Evolutionary conservation across 2,329 filamentous ascomycete species (phyloP).

Genomic region (Beauveria medogensis): DNA sequence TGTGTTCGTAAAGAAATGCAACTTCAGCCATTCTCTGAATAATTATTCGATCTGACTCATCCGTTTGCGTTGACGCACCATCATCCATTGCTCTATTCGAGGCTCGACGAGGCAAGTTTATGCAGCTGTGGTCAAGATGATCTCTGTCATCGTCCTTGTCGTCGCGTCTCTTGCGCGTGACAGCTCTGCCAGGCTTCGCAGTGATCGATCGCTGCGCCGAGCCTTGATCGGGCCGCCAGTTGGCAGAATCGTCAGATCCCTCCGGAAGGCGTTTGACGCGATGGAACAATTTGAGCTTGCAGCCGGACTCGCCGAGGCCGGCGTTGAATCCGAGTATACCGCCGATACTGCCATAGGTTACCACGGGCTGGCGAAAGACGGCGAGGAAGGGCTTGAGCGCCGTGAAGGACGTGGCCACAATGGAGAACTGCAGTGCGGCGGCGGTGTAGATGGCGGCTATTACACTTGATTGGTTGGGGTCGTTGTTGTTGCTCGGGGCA

Average conservation of each 20-base stretch:
- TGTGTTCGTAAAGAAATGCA: slow-evolving; percentile 1
- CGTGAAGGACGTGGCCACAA: slow-evolving; percentile 9
- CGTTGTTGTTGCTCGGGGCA: neutral
- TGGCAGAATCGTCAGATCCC: slow-evolving; percentile 1
- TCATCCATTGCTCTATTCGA: neutral
- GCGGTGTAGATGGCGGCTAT: slow-evolving; percentile 9
- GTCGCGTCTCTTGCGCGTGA: neutral
- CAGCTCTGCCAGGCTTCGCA: neutral
- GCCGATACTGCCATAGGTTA: neutral
- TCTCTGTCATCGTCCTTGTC: neutral
- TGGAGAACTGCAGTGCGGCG: slow-evolving; percentile 10
- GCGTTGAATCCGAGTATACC: neutral
- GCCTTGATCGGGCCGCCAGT: slow-evolving; percentile 8
- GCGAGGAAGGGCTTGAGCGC: slow-evolving; percentile 11
- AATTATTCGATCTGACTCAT: neutral
- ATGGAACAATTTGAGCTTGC: slow-evolving; percentile 9
- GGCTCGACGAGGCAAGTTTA: neutral
- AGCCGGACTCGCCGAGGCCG: neutral
- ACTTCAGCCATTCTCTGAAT: slow-evolving; percentile 11
- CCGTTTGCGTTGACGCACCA: neutral
- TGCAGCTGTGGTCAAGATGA: neutral
- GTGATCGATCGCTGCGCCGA: neutral
- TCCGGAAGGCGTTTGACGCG: neutral
- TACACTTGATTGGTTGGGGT: slow-evolving; percentile 1
- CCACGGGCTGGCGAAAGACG: slow-evolving; percentile 3